Conservation (phyloP, 495 filamentous ascomycete species). For the Sordaria brevicollis region DNA sequence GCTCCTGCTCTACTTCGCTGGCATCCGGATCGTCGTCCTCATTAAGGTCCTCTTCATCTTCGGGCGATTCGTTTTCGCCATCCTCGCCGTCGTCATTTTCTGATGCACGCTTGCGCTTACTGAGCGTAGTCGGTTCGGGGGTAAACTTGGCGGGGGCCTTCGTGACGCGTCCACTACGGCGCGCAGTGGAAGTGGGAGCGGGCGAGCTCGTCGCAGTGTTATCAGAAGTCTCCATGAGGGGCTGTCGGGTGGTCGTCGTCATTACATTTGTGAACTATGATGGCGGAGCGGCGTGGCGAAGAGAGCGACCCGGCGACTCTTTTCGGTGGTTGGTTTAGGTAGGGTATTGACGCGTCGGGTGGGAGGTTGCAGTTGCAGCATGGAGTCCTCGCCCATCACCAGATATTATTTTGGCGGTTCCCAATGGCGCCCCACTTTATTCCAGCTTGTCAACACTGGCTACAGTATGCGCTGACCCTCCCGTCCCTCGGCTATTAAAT, state of each 20-base stretch:
- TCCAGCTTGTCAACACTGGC: not conserved
- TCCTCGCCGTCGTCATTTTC: constrained; percentile 38
- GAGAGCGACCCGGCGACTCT: constrained; percentile 1
- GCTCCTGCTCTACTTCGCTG: constrained; percentile 35
- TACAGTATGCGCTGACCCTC: not conserved
- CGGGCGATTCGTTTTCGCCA: constrained; percentile 46
- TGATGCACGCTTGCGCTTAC: constrained; percentile 47
- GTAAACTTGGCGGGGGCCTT: constrained; percentile 61
- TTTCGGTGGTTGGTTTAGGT: constrained; percentile 4
- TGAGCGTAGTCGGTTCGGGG: constrained; percentile 30
- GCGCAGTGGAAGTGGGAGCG: constrained; percentile 36
- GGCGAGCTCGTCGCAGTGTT: constrained; percentile 46
- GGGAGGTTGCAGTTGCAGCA: not conserved
- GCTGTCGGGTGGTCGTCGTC: constrained; percentile 17
- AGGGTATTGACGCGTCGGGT: constrained; percentile 24
- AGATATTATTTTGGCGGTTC: constrained; percentile 22
- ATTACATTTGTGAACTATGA: constrained; percentile 23
- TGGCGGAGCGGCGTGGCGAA: constrained; percentile 2
- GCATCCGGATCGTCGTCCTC: constrained; percentile 38
- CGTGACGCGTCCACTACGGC: constrained; percentile 74
- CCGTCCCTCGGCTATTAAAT: not conserved
- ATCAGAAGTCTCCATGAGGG: constrained; percentile 45
- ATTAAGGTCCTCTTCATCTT: constrained; percentile 38
- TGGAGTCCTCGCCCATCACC: constrained; percentile 8
- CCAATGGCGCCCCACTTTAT: not conserved